These are phyloP conservation scores for Kregervanrija pseudodelftensis DNA, from an alignment of 805 yeast genomes.

Conservation along the genomic window DNA sequence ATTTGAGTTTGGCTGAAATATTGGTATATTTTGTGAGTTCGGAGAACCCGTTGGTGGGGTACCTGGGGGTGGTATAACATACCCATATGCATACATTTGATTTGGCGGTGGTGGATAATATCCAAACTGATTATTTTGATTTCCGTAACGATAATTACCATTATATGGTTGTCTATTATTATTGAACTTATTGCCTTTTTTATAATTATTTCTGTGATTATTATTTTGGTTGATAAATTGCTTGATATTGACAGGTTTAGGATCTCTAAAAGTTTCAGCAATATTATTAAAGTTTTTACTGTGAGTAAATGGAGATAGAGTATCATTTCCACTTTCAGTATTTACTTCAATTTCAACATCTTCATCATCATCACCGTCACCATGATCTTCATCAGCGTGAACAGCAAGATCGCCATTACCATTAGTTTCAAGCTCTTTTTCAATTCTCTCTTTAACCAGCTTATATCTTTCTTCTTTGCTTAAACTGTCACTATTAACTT, in stretches of 20 bases:
- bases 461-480: slow-evolving; percentile 38
- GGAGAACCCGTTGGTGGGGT: slow-evolving; percentile 5
- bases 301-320: no score
- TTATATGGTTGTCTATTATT: neutral
- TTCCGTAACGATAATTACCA: neutral
- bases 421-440: slow-evolving; percentile 23
- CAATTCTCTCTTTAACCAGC: slow-evolving; percentile 31
- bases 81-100: slow-evolving; percentile 2
- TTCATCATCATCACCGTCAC: slow-evolving; percentile 13
- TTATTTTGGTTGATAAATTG: neutral
- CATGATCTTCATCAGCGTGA: slow-evolving; percentile 23
- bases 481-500: slow-evolving; percentile 29
- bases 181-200: neutral
- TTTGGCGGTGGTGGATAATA: slow-evolving; percentile 2
- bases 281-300: no score
- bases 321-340: neutral
- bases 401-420: slow-evolving; percentile 17
- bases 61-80: slow-evolving; percentile 7
- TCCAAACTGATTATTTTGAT: slow-evolving; percentile 1
- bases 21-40: no score
- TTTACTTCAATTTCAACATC: neutral
- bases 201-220: slow-evolving; percentile 1
- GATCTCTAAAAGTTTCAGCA: no score
- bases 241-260: neutral
- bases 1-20: neutral